Evolutionary conservation across 208 protist genomes (phyloP).

Genomic region (Balamuthia mandrillaris): DNA sequence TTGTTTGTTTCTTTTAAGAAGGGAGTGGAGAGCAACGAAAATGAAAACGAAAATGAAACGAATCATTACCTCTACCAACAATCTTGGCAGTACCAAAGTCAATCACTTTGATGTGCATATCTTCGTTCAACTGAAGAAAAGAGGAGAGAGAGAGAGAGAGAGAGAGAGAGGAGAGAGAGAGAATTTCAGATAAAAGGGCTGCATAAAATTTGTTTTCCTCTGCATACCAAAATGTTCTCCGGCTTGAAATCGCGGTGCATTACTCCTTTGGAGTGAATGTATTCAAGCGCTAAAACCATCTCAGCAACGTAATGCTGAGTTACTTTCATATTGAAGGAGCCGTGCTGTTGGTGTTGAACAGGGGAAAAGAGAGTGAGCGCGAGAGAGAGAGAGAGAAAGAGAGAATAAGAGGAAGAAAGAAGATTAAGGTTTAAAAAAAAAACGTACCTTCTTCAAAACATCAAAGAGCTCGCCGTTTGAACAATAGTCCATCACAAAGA

Average conservation of each 20-base stretch:
- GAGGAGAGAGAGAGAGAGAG: no score
- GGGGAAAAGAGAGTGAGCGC: no score
- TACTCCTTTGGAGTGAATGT: conserved; percentile 66
- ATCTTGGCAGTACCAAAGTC: conserved; percentile 18
- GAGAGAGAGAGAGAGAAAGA: background rate
- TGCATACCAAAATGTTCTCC: no score
- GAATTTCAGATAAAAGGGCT: no score
- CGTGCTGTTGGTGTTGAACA: conserved; percentile 33
- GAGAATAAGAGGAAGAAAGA: background rate
- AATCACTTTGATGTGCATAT: conserved; percentile 11
- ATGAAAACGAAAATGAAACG: background rate
- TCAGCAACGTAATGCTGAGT: conserved; percentile 75
- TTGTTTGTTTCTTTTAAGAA: no score
- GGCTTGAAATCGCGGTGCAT: conserved; percentile 48
- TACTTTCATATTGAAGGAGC: conserved; percentile 46
- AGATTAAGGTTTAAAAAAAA: no score
- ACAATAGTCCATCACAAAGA: conserved; percentile 17
- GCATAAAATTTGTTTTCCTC: no score
- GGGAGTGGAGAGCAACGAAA: no score
- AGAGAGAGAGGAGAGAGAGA: no score
- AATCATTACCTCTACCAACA: background rate
- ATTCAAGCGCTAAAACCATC: conserved; percentile 76
- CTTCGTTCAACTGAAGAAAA: background rate
- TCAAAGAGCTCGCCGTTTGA: background rate
- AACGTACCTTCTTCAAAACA: background rate